These are phyloP conservation scores for Scleroderma bovista DNA, from an alignment of 768 basidiomycete genomes.

Conservation along the genomic window DNA sequence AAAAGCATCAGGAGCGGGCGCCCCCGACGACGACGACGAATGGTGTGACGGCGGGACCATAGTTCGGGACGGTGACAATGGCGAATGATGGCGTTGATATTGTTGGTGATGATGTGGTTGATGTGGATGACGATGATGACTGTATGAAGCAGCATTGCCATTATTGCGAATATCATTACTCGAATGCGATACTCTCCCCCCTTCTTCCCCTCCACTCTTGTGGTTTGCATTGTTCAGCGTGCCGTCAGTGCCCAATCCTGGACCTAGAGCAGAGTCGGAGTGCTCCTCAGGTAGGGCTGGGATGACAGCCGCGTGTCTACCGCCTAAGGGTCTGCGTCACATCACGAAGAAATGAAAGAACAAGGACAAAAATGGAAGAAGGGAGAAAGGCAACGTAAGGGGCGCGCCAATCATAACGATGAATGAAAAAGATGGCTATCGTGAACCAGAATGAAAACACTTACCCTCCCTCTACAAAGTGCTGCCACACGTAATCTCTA, in stretches of 20 bases:
- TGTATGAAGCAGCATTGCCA: background rate
- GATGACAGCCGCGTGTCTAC: constrained; percentile 76
- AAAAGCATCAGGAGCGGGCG: too few relatives aligned
- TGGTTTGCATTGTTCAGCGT: constrained; percentile 1
- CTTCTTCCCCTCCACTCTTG: background rate
- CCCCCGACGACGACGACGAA: too few relatives aligned
- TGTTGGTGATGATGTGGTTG: constrained; percentile 15
- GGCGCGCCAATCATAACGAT: background rate
- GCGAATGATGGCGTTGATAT: constrained; percentile 65
- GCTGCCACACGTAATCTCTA: constrained; percentile 82
- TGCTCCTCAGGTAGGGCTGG: constrained; percentile 77
- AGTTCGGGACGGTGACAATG: constrained; percentile 22
- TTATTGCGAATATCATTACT: background rate
- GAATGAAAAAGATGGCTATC: background rate
- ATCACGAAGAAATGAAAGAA: constrained; percentile 26
- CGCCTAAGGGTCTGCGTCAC: constrained; percentile 60
- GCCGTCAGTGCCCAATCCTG: constrained; percentile 16
- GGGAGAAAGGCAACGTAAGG: constrained; percentile 7
- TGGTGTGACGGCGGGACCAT: constrained; percentile 12
- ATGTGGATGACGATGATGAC: background rate
- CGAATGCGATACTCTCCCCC: background rate
- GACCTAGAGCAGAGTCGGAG: constrained; percentile 34
- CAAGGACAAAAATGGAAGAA: constrained; percentile 15
- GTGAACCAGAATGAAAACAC: constrained; percentile 26
- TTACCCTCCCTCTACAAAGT: constrained; percentile 81